Conservation (phyloP, 495 filamentous ascomycete species). For the Halenospora varia region DNA sequence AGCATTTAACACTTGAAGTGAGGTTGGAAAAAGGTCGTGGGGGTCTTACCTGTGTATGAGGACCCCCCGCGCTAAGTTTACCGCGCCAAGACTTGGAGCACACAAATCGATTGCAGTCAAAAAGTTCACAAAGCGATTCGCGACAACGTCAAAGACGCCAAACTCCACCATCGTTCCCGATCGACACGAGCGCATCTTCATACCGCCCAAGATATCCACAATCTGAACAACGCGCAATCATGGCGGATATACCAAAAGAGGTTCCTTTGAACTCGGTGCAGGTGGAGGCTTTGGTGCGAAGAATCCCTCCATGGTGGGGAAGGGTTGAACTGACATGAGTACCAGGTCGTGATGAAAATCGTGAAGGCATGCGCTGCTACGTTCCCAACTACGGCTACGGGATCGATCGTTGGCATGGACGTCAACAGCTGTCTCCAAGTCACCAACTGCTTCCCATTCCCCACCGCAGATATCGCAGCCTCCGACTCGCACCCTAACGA, state of each 20-base stretch:
- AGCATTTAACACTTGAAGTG: neutral
- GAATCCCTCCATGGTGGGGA: constrained; percentile 10
- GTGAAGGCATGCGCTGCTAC: constrained; percentile 84
- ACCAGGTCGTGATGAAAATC: constrained; percentile 91
- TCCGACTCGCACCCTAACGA: constrained; percentile 77
- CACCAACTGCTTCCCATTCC: constrained; percentile 95
- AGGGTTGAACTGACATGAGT: constrained; percentile 25
- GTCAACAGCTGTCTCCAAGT: constrained; percentile 76
- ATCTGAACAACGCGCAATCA: constrained; percentile 10
- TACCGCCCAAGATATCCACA: neutral
- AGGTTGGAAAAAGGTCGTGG: neutral
- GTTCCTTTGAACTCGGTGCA: constrained; percentile 66
- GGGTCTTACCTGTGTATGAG: neutral
- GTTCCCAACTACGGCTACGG: constrained; percentile 88
- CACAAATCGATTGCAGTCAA: constrained; percentile 1
- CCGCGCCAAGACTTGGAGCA: neutral
- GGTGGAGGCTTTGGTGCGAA: constrained; percentile 70
- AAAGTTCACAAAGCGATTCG: neutral
- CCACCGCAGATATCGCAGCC: constrained; percentile 68
- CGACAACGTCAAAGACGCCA: neutral
- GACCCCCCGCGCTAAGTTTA: neutral
- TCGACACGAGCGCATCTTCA: neutral
- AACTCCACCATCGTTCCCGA: neutral
- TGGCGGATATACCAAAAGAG: constrained; percentile 40
- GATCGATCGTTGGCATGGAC: constrained; percentile 91